Conservation (phyloP, 2,329 filamentous ascomycete genomes). For the Colletotrichum cereale region DNA sequence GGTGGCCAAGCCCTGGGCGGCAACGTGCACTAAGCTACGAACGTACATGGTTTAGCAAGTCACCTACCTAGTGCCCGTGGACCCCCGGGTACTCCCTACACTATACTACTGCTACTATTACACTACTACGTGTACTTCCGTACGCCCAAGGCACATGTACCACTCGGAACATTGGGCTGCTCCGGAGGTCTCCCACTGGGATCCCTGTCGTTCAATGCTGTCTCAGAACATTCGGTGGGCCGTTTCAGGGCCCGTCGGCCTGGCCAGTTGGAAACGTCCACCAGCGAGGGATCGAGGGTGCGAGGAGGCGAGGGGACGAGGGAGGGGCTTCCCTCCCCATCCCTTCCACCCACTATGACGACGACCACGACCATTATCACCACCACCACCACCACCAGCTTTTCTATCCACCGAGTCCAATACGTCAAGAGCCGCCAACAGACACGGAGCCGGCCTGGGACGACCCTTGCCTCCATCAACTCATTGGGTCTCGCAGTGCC, state of each 20-base stretch:
- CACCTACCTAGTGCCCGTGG: too few relatives aligned
- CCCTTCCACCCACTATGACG: background rate
- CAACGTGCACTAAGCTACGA: background rate
- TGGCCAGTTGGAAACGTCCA: constrained; percentile 15
- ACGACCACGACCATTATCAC: background rate
- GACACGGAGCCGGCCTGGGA: background rate
- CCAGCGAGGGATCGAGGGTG: constrained; percentile 2
- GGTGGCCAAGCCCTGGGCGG: background rate
- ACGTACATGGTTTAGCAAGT: background rate
- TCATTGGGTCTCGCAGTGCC: constrained; percentile 21
- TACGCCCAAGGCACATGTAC: constrained; percentile 3
- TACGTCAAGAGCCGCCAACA: constrained; percentile 11
- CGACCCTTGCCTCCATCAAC: constrained; percentile 16
- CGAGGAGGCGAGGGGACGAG: background rate
- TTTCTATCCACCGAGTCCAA: background rate
- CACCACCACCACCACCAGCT: background rate
- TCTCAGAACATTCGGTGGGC: constrained; percentile 30
- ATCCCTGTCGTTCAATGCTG: constrained; percentile 18
- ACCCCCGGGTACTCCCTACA: too few relatives aligned
- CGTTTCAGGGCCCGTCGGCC: constrained; percentile 36
- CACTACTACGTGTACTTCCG: background rate
- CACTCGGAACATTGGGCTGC: constrained; percentile 24
- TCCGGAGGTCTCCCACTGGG: constrained; percentile 16
- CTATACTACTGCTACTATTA: too few relatives aligned
- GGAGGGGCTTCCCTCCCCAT: background rate